Evolutionary conservation across 2,329 filamentous ascomycete genomes (phyloP).

Genomic region (Neopestalotiopsis sp.): DNA sequence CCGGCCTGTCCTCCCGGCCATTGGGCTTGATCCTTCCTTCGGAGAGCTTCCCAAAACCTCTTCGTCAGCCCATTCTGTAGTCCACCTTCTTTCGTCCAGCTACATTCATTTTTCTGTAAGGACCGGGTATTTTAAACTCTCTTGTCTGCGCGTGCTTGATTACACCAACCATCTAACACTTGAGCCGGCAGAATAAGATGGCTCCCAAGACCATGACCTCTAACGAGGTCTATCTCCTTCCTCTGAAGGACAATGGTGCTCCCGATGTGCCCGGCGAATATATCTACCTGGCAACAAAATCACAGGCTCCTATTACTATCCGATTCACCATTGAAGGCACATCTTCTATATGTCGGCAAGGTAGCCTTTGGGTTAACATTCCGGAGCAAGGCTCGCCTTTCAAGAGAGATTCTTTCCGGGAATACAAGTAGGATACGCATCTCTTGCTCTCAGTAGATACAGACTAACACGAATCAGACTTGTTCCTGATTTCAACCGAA

Average conservation of each 20-base stretch:
- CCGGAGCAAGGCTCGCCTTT: conserved; percentile 79
- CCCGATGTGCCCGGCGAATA: conserved; percentile 89
- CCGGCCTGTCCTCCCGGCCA: neutral
- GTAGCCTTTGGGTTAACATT: conserved; percentile 96
- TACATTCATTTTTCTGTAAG: neutral
- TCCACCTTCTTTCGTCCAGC: neutral
- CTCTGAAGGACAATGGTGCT: conserved; percentile 90
- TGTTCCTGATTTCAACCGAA: conserved; percentile 89
- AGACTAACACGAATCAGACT: conserved; percentile 60
- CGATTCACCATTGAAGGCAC: conserved; percentile 93
- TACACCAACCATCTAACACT: neutral
- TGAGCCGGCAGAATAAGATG: conserved; percentile 44
- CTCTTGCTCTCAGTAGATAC: neutral
- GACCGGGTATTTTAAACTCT: neutral
- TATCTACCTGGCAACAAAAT: conserved; percentile 82
- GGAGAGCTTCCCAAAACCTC: neutral
- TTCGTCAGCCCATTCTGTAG: neutral
- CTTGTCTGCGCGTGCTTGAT: neutral
- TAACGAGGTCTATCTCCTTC: conserved; percentile 82
- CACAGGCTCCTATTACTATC: conserved; percentile 76
- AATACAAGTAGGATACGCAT: conserved; percentile 73
- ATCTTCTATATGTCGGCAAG: conserved; percentile 92
- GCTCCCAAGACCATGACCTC: conserved; percentile 66
- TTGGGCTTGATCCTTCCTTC: neutral
- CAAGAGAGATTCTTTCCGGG: conserved; percentile 77